phyloP scores from a whole-genome alignment of 23 red algal species.

The Gracilaria domingensis region DNA sequence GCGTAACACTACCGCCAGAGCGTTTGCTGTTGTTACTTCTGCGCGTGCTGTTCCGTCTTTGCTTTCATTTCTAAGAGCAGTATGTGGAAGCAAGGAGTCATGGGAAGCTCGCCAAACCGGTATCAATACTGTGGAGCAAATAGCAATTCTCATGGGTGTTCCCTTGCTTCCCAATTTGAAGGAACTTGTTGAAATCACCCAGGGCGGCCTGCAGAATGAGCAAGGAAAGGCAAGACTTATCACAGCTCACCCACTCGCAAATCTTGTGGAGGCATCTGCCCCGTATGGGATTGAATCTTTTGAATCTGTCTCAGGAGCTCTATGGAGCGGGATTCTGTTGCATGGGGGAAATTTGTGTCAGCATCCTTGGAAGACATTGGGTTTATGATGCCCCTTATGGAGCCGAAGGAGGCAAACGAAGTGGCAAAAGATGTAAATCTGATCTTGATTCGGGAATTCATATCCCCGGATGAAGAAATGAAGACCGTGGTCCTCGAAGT shows the following conservation, averaged over 20 bases:
- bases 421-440: constrained; percentile 83
- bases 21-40: constrained; percentile 90
- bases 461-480: constrained; percentile 93
- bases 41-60: constrained; percentile 86
- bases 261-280: constrained; percentile 84
- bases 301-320: constrained; percentile 81
- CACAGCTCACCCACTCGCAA: constrained; percentile 79
- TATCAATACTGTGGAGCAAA: constrained; percentile 87
- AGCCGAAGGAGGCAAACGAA: constrained; percentile 87
- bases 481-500: constrained; percentile 89
- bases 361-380: constrained; percentile 93
- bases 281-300: constrained; percentile 98
- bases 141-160: constrained; percentile 86
- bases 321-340: constrained; percentile 90
- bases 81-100: constrained; percentile 87
- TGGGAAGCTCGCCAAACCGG: constrained; percentile 97
- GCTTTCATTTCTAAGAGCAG: constrained; percentile 87
- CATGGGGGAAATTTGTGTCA: constrained; percentile 79
- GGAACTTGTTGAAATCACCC: constrained; percentile 82
- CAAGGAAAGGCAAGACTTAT: constrained; percentile 88
- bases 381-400: constrained; percentile 87
- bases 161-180: constrained; percentile 83
- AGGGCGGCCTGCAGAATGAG: constrained; percentile 77
- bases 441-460: constrained; percentile 86
- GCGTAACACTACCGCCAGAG: constrained; percentile 91